phyloP scores from a whole-genome alignment of 495 filamentous ascomycete species.

The Talaromyces adpressus region DNA sequence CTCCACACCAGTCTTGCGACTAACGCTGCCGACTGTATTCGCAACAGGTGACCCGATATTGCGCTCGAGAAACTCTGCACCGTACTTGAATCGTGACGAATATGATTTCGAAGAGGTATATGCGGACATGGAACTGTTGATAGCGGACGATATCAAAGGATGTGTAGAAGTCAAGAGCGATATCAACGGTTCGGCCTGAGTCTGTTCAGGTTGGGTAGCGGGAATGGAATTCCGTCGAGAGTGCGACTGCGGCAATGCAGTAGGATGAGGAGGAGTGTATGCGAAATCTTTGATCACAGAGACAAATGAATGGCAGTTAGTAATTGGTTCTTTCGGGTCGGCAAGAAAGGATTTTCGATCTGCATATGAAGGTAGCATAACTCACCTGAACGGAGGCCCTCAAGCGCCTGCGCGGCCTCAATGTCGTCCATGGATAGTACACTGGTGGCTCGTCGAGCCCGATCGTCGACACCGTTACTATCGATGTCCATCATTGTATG shows the following conservation, averaged over 20 bases:
- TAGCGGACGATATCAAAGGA: slow-evolving; percentile 70
- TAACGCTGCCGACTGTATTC: slow-evolving; percentile 73
- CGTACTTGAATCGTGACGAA: slow-evolving; percentile 73
- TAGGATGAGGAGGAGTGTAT: slow-evolving; percentile 12
- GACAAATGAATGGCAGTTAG: not conserved
- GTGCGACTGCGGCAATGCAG: slow-evolving; percentile 5
- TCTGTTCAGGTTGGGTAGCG: slow-evolving; percentile 18
- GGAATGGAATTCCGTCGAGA: slow-evolving; percentile 20
- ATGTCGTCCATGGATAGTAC: slow-evolving; percentile 73
- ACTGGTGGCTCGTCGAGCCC: slow-evolving; percentile 38
- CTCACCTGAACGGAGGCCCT: slow-evolving; percentile 75
- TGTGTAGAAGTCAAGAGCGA: slow-evolving; percentile 74
- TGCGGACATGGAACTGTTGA: slow-evolving; percentile 71
- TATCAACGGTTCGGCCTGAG: slow-evolving; percentile 62
- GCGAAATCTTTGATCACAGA: not conserved
- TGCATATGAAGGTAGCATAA: slow-evolving; percentile 4
- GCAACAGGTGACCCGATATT: slow-evolving; percentile 73
- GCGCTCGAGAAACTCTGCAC: slow-evolving; percentile 80
- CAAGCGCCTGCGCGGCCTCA: slow-evolving; percentile 82
- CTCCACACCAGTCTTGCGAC: slow-evolving; percentile 77
- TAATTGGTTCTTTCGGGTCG: not conserved
- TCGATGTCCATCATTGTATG: slow-evolving; percentile 35
- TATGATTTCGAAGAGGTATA: slow-evolving; percentile 82
- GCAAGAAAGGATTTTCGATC: not conserved
- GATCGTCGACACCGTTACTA: slow-evolving; percentile 26